These are phyloP conservation scores for Fusarium sp. DNA, from an alignment of 2,329 filamentous ascomycete genomes.

Conservation along the genomic window DNA sequence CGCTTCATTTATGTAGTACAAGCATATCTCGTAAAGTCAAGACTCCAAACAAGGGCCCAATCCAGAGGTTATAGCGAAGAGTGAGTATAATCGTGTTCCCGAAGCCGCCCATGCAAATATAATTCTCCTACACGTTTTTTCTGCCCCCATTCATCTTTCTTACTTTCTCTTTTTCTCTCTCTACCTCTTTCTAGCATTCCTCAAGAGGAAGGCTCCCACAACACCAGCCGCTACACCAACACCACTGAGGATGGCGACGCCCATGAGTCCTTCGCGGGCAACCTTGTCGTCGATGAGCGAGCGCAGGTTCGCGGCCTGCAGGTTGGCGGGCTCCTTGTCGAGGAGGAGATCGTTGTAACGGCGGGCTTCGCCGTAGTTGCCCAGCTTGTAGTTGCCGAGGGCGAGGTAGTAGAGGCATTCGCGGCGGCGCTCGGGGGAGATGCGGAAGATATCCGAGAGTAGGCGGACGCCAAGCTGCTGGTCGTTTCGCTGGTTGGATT, in stretches of 20 bases:
- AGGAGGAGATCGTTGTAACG: conserved; percentile 94
- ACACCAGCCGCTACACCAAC: conserved; percentile 94
- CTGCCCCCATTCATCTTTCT: too few relatives aligned
- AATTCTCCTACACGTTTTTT: conserved; percentile 7
- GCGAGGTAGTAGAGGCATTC: conserved; percentile 99
- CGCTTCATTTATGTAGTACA: conserved; percentile 44
- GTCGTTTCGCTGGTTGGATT: conserved; percentile 84
- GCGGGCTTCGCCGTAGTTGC: conserved; percentile 94
- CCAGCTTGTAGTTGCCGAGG: conserved; percentile 97
- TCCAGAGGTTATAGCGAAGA: conserved; percentile 27
- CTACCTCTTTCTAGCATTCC: conserved; percentile 73
- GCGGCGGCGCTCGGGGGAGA: conserved; percentile 88
- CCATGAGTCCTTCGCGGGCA: conserved; percentile 91
- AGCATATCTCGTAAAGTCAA: conserved; percentile 35
- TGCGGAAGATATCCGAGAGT: conserved; percentile 95
- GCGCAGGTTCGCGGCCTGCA: conserved; percentile 89
- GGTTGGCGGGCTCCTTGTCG: conserved; percentile 89
- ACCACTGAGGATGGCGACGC: conserved; percentile 93
- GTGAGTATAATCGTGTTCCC: conserved; percentile 27
- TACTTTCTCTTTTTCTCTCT: conserved; percentile 1
- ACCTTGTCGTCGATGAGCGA: conserved; percentile 96
- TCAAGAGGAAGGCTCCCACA: conserved; percentile 86
- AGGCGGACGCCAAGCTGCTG: conserved; percentile 95
- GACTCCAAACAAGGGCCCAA: conserved; percentile 26
- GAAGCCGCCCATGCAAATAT: conserved; percentile 26